Evolutionary conservation across 148 eudicot species (phyloP).

Genomic region (Linanthus parryae): DNA sequence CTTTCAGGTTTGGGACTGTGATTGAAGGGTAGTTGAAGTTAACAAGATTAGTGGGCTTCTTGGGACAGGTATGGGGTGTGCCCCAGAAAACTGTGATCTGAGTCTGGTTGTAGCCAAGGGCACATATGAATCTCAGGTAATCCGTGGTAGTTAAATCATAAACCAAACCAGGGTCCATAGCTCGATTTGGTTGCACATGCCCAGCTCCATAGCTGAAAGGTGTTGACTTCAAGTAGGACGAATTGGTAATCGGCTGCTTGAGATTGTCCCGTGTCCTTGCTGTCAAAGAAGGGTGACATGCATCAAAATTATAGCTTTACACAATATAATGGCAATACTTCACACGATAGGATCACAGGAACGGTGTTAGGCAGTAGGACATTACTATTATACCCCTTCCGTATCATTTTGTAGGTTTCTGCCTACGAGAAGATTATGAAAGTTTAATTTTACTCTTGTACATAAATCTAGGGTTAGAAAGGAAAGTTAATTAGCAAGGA

Average conservation of each 20-base stretch:
- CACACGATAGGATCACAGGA: background rate
- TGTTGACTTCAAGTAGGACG: conserved; percentile 46
- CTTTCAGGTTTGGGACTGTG: conserved; percentile 53
- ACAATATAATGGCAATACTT: no score
- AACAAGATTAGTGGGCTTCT: conserved; percentile 23
- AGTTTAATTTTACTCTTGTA: no score
- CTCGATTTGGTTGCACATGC: conserved; percentile 70
- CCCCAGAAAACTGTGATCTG: conserved; percentile 31
- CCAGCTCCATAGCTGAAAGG: conserved; percentile 87
- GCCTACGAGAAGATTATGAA: no score
- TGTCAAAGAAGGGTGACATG: no score
- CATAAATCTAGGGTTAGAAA: no score
- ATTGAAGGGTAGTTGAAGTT: conserved; percentile 85
- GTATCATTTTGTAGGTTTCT: background rate
- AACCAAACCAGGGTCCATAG: conserved; percentile 85
- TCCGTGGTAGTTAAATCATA: conserved; percentile 51
- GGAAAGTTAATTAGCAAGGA: no score
- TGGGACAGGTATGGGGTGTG: conserved; percentile 39
- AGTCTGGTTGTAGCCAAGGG: conserved; percentile 54
- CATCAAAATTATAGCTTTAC: no score
- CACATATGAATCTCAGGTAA: conserved; percentile 61
- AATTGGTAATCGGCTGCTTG: conserved; percentile 44
- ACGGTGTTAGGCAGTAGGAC: background rate
- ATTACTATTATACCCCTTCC: background rate
- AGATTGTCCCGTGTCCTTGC: conserved; percentile 56